Conservation (phyloP, 2,329 filamentous ascomycete species). For the Pseudogymnoascus sp. region DNA sequence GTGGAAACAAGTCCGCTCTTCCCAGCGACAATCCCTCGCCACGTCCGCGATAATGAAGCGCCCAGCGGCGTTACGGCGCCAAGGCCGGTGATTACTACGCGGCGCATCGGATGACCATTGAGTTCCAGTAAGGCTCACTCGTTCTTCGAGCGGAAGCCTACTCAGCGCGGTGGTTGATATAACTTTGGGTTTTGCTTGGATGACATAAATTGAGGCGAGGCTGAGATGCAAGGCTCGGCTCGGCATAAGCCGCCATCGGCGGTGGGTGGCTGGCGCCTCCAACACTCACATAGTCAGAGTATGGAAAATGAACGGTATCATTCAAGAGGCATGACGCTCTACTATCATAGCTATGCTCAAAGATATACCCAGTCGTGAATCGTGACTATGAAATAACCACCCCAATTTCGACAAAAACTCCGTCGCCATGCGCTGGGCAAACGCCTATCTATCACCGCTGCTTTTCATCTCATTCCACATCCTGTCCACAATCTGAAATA, state of each 20-base stretch:
- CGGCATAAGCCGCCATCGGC: neutral
- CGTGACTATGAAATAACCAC: neutral
- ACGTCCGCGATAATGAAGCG: conserved; percentile 68
- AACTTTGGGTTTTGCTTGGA: neutral
- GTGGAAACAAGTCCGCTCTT: conserved; percentile 70
- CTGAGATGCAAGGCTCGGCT: neutral
- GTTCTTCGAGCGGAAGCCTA: neutral
- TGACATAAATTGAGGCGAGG: neutral
- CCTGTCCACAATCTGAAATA: conserved; percentile 83
- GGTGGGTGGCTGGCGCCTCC: neutral
- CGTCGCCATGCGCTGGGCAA: neutral
- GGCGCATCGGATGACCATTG: conserved; percentile 37
- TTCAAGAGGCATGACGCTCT: neutral
- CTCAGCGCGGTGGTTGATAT: neutral
- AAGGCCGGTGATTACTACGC: conserved; percentile 77
- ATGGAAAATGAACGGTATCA: neutral
- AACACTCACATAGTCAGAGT: neutral
- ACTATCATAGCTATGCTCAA: conserved; percentile 1
- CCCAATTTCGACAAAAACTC: neutral
- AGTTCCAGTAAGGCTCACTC: neutral
- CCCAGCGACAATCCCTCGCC: conserved; percentile 71
- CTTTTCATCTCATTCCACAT: conserved; percentile 56
- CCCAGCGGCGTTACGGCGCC: conserved; percentile 78
- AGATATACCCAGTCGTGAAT: neutral
- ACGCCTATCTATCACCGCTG: neutral